Conservation (phyloP, 345 rosid genomes). For the Melaleuca alternifolia region DNA sequence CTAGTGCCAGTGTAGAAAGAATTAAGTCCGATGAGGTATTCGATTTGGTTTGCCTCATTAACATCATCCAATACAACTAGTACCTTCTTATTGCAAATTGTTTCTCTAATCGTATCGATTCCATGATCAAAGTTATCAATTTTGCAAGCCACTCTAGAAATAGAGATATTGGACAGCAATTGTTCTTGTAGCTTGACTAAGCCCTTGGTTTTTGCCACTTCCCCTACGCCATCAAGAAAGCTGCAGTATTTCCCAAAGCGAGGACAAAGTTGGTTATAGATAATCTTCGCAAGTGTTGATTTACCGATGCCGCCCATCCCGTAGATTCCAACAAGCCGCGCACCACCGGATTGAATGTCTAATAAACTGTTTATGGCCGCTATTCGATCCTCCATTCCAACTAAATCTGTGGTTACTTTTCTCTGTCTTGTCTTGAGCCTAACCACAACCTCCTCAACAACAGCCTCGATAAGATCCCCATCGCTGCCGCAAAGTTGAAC, state of each 20-base stretch:
- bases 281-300: neutral
- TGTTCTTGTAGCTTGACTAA: fast-evolving
- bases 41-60: neutral
- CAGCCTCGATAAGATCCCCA: neutral
- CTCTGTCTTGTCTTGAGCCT: neutral
- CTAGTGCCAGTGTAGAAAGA: fast-evolving
- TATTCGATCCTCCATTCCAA: neutral
- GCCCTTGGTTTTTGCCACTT: neutral
- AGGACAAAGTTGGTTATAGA: neutral
- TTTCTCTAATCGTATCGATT: fast-evolving
- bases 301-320: neutral
- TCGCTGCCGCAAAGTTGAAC: neutral
- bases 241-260: neutral
- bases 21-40: fast-evolving
- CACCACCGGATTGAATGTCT: neutral
- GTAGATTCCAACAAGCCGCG: neutral
- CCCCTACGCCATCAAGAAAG: neutral
- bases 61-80: neutral
- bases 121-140: fast-evolving
- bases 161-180: neutral
- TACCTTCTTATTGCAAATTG: neutral
- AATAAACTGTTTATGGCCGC: fast-evolving
- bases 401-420: no score
- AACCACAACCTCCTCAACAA: neutral
- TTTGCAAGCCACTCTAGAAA: fast-evolving